A percentile compares a stretch with the other conserved stretches of the same genome.
phyloP scores from a whole-genome alignment of 129 eudicot species.

The Logfia minima region DNA sequence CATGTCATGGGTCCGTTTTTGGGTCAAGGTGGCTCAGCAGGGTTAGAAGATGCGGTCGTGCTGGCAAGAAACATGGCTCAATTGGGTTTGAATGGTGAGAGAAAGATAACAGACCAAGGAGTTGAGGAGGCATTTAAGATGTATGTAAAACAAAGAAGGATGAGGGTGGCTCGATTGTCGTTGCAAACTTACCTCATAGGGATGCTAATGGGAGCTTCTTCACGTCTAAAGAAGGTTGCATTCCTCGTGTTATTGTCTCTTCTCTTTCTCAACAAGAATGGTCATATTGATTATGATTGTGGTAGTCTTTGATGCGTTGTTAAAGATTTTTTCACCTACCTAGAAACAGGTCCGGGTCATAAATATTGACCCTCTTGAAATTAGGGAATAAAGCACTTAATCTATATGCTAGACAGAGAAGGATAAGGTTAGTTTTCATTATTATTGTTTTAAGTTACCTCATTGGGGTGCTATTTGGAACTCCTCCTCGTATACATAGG shows the following conservation, averaged over 20 bases:
- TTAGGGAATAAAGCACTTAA: constrained; percentile 25
- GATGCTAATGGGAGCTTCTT: constrained; percentile 28
- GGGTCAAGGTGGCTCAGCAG: constrained; percentile 76
- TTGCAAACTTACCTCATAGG: constrained; percentile 53
- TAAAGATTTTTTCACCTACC: background rate
- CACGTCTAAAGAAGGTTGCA: constrained; percentile 31
- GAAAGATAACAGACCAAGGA: background rate
- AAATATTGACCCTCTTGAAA: background rate
- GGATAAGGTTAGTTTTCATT: constrained; percentile 32
- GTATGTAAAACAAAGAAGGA: constrained; percentile 43
- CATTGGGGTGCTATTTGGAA: constrained; percentile 29
- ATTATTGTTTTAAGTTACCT: constrained; percentile 42
- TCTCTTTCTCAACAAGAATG: constrained; percentile 36
- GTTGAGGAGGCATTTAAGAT: constrained; percentile 40
- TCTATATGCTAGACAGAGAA: constrained; percentile 37
- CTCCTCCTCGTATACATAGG: constrained; percentile 22
- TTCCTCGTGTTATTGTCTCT: constrained; percentile 30
- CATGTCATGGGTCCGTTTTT: constrained; percentile 76
- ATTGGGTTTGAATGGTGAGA: constrained; percentile 18
- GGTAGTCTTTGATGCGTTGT: constrained; percentile 48
- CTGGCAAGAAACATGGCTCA: constrained; percentile 54
- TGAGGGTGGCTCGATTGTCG: constrained; percentile 50
- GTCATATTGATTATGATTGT: constrained; percentile 58
- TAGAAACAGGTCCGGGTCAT: constrained; percentile 27
- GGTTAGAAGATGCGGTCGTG: constrained; percentile 66